These are phyloP conservation scores for Phytophthora kernoviae DNA, from an alignment of 352 stramenopile species.

Conservation along the genomic window DNA sequence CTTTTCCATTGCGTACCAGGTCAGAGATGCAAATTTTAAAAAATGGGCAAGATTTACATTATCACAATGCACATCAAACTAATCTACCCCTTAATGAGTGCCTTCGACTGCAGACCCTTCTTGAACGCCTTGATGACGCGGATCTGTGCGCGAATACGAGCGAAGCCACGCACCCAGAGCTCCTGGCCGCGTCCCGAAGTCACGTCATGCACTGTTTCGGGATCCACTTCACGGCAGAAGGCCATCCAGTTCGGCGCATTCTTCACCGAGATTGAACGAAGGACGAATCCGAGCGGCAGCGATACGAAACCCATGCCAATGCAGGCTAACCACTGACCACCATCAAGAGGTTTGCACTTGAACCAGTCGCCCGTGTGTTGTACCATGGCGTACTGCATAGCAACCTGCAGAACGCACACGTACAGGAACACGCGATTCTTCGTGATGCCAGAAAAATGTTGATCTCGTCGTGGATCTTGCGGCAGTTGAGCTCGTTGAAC, in stretches of 20 bases:
- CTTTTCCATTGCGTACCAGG: too few species aligned
- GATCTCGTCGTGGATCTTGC: slow-evolving; percentile 92
- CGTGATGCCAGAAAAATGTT: slow-evolving; percentile 94
- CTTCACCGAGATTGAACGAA: slow-evolving; percentile 61
- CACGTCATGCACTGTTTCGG: slow-evolving; percentile 29
- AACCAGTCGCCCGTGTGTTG: slow-evolving; percentile 86
- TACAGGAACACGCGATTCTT: slow-evolving; percentile 92
- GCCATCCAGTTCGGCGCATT: slow-evolving; percentile 62
- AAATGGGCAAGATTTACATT: slow-evolving; percentile 10
- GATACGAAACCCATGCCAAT: slow-evolving; percentile 57
- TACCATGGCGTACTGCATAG: slow-evolving; percentile 94
- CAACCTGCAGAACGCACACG: slow-evolving; percentile 88
- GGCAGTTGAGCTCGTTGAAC: slow-evolving; percentile 75
- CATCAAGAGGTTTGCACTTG: slow-evolving; percentile 48
- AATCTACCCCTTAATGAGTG: slow-evolving; percentile 28
- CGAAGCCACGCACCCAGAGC: slow-evolving; percentile 52
- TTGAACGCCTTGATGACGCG: slow-evolving; percentile 69
- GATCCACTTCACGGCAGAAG: slow-evolving; percentile 51
- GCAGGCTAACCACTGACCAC: slow-evolving; percentile 56
- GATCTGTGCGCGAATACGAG: slow-evolving; percentile 57
- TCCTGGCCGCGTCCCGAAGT: slow-evolving; percentile 41
- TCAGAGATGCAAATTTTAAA: background rate
- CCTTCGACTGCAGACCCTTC: slow-evolving; percentile 46
- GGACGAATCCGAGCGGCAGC: slow-evolving; percentile 48
- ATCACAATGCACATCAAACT: background rate